These are phyloP conservation scores for Mycena maculata DNA, from an alignment of 768 basidiomycete species.

Conservation along the genomic window DNA sequence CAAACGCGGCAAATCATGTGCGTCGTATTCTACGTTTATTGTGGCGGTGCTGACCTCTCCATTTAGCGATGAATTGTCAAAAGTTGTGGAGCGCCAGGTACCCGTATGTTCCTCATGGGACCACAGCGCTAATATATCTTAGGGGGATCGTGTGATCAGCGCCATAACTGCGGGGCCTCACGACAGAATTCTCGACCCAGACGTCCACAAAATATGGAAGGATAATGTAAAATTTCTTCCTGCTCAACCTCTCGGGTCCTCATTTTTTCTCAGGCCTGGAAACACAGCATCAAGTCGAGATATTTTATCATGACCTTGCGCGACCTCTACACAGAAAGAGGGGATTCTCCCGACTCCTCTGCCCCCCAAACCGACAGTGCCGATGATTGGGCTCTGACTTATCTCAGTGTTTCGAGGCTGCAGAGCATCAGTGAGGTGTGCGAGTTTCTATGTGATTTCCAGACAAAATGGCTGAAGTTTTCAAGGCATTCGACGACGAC, in stretches of 20 bases:
- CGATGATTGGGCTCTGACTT: slow-evolving; percentile 49
- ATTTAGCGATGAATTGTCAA: slow-evolving; percentile 40
- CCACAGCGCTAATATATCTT: too few relatives aligned
- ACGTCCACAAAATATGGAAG: slow-evolving; percentile 48
- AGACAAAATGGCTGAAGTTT: background rate
- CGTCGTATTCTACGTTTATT: background rate
- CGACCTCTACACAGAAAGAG: slow-evolving; percentile 47
- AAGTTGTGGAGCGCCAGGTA: slow-evolving; percentile 44
- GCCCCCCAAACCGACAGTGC: slow-evolving; percentile 10
- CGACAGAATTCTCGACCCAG: slow-evolving; percentile 49
- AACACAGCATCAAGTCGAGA: slow-evolving; percentile 48
- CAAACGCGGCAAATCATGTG: slow-evolving; percentile 44
- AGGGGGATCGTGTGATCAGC: slow-evolving; percentile 47
- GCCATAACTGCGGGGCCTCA: slow-evolving; percentile 48
- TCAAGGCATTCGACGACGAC: slow-evolving; percentile 49
- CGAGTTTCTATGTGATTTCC: background rate
- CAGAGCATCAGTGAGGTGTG: slow-evolving; percentile 47
- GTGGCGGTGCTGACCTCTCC: background rate
- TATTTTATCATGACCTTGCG: slow-evolving; percentile 51
- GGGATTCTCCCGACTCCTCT: background rate
- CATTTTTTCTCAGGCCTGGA: slow-evolving; percentile 45
- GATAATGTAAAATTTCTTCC: slow-evolving; percentile 46
- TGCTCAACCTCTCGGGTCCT: background rate
- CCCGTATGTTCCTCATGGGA: too few relatives aligned
- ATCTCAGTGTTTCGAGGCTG: slow-evolving; percentile 43